Evolutionary conservation across 441 rosid species (phyloP), one percentile per base, ranked within the genome.

Genomic region (Macaranga tanarius): DNA sequence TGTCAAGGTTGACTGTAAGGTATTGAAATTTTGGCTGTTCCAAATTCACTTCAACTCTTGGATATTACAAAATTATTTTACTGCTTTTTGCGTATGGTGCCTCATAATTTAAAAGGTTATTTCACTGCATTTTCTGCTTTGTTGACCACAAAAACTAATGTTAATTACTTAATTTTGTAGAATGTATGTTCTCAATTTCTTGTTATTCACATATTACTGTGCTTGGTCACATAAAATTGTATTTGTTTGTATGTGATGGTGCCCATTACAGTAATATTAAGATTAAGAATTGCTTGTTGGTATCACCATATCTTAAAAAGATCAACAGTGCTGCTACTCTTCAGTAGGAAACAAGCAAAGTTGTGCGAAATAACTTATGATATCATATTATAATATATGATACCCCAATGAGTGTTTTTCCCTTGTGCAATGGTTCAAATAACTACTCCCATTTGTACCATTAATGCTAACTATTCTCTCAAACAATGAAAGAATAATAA

Each of bases 1-100:
- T 10, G 45, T 90, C 61, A 79, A 79, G 58, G 72, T 79, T 65
- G 61, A 76, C 70, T 23, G 31, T 28, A 71, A 87, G 98, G 97
- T 91, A 79, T 70, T n/a, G 8, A 57, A 25, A 65, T 66, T 59
- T 71, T 56, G 55, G 15, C 55, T 71, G 34, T 51, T 12, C 70
- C 17, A 62, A 9, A 26, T 77, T 79, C 60, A 9, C 11, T 42
- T 0, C 10, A 42, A 10, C 5, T 9, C 1, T 45, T 26, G 44
- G 20, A 38, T 31, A 38, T 28, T n/a, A 9, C 58, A 65, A n/a
- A 11, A 23, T 54, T 59, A 26, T 42, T 58, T 22, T 9, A 16
- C 42, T 57, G 15, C 54, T 16, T 38, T 38, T 47, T 74, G 60
- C 51, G 15, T 79, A 65, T 68, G 38, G 42, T 48, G 13, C 23